Base-by-base conservation (phyloP, 148 eudicot genomes). In the Fagopyrum homotropicum region DNA sequence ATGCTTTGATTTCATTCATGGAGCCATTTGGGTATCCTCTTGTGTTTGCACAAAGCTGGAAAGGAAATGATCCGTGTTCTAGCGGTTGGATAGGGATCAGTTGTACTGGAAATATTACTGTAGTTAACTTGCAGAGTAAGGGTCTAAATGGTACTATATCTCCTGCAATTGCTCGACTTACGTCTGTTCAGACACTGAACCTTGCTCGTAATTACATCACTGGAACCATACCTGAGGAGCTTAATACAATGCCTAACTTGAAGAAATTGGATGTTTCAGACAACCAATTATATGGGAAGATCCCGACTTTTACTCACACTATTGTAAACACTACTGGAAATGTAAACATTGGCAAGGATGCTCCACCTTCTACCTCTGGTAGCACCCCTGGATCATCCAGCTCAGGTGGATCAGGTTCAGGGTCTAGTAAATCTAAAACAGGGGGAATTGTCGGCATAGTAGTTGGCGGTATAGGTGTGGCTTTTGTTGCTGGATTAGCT, bases 21-120 rank as follows among this genome's bases (percentile, higher is more conserved):
- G 73, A 81, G 63, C 77, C 91, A 17, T 73, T 91, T 48, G 96
- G 90, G 40, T 94, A 94, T 77, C 98, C 98, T 1, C 29, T 43
- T 1, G 46, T 2, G 3, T 79, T 91, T 77, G 98, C 98, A 0
- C 74, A 74, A 49, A 63, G 69, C 60, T 94, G 98, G 98, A 80
- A 79, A 40, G 96, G 89, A 30, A 90, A 94, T 75, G 85, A 90
- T 77, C 92, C 98, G 3, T 70, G 98, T 75, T 63, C 93, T 72
- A 10, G 0, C 11, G 29, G 44, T 4, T 91, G 93, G 97, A 40
- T 68, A 45, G 93, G 96, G 19, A 73, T 94, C 3, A 64, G 82
- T 48, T 93, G 98, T 80, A 9, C 51, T 46, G 89, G 81, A 4
- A 88, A 88, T 54, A 86, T 93, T 75, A 88, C 90, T 4, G 79